phyloP scores from a whole-genome alignment of 768 basidiomycete genomes.

The Myochromella boudieri region DNA sequence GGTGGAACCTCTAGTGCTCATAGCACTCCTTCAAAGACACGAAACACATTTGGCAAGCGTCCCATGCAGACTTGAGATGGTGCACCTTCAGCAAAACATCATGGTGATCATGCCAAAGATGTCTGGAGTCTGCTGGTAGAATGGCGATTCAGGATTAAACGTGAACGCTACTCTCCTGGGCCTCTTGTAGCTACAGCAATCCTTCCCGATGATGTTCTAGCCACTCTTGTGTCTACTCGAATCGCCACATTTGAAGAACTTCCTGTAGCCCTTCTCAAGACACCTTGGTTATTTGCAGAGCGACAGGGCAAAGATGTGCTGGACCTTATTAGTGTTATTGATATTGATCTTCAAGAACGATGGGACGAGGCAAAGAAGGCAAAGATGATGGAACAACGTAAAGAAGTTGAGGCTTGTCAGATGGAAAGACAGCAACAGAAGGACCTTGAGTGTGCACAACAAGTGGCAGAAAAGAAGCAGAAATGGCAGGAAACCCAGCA shows the following conservation, averaged over 20 bases:
- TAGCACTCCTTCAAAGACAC: slow-evolving; percentile 11
- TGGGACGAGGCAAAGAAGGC: not conserved
- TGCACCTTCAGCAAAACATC: slow-evolving; percentile 1
- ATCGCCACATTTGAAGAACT: slow-evolving; percentile 18
- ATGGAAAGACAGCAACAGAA: not conserved
- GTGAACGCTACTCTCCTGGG: slow-evolving; percentile 8
- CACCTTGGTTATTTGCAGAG: slow-evolving; percentile 13
- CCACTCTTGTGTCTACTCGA: slow-evolving; percentile 20
- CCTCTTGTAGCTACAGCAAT: slow-evolving; percentile 14
- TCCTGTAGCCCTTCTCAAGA: not conserved
- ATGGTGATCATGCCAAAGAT: slow-evolving; percentile 14
- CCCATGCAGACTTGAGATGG: slow-evolving; percentile 3
- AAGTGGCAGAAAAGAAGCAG: slow-evolving; percentile 8
- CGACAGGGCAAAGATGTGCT: slow-evolving; percentile 22
- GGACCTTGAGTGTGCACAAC: slow-evolving; percentile 2
- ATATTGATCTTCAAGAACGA: not conserved
- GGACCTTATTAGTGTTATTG: slow-evolving; percentile 11
- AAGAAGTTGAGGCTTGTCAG: not conserved
- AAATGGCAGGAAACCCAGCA: slow-evolving; percentile 2
- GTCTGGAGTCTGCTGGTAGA: slow-evolving; percentile 10
- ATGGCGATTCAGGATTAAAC: slow-evolving; percentile 15
- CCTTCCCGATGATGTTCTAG: slow-evolving; percentile 26
- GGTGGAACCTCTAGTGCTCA: not conserved
- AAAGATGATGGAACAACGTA: not conserved
- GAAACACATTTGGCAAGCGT: slow-evolving; percentile 23